Evolutionary conservation across 768 basidiomycete genomes (phyloP).

Genomic region (Dioszegia crocea): DNA sequence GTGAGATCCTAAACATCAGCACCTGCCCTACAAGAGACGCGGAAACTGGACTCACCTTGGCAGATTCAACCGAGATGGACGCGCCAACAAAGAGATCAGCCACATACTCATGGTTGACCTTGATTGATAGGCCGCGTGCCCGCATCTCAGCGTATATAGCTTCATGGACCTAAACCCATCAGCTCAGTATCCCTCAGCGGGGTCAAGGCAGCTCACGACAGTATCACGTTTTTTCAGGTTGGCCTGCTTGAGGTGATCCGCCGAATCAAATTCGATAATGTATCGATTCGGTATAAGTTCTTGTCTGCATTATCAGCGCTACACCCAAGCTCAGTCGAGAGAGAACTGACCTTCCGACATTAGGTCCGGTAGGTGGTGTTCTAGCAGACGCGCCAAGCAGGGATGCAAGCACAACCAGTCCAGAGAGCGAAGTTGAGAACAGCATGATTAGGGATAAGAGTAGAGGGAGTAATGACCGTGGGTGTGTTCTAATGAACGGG

Average conservation of each 20-base stretch:
- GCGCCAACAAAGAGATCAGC: slow-evolving; percentile 60
- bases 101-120: slow-evolving; percentile 52
- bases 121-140: slow-evolving; percentile 29
- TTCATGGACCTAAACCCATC: slow-evolving; percentile 54
- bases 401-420: slow-evolving; percentile 4
- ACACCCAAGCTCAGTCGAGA: not conserved
- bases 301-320: not conserved
- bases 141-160: slow-evolving; percentile 53
- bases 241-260: slow-evolving; percentile 23
- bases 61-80: slow-evolving; percentile 53
- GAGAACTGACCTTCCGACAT: not conserved
- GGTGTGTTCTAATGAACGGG: too few species aligned
- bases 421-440: not conserved
- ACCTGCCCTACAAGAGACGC: slow-evolving; percentile 10
- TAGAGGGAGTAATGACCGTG: not conserved
- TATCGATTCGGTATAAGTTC: slow-evolving; percentile 55
- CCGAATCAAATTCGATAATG: slow-evolving; percentile 59
- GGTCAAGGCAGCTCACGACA: slow-evolving; percentile 3
- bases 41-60: slow-evolving; percentile 46
- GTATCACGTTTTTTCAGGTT: slow-evolving; percentile 19
- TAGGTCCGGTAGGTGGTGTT: not conserved
- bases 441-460: not conserved
- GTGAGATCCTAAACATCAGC: slow-evolving; percentile 54
- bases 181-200: not conserved
- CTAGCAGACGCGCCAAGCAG: not conserved